phyloP scores from a whole-genome alignment of 2,329 filamentous ascomycete species.

The Tolypocladium album region DNA sequence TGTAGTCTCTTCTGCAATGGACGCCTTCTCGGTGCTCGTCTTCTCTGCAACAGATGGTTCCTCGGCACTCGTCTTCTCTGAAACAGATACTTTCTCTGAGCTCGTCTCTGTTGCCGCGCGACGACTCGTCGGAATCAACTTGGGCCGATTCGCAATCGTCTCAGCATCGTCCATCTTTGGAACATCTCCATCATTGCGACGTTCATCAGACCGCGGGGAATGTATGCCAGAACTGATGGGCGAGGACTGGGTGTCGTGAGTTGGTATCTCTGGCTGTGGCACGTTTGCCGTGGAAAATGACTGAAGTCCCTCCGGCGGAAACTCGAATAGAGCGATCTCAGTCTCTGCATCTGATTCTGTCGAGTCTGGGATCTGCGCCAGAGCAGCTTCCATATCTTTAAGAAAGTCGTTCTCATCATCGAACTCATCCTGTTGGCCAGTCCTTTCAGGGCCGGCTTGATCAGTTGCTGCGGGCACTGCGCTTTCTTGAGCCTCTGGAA shows the following conservation, averaged over 20 bases:
- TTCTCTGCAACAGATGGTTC: not conserved
- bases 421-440: not conserved
- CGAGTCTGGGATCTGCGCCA: not conserved
- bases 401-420: not conserved
- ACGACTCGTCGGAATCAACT: not conserved
- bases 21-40: not conserved
- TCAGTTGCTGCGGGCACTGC: no score
- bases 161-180: conserved; percentile 1
- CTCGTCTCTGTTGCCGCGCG: not conserved
- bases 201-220: not conserved
- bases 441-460: not conserved
- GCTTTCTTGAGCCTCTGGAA: not conserved
- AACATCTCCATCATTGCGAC: not conserved
- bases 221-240: not conserved
- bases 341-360: not conserved
- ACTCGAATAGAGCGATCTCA: not conserved
- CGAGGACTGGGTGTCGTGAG: not conserved
- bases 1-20: not conserved
- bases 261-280: not conserved
- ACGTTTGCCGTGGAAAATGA: not conserved
- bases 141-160: conserved; percentile 1
- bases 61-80: not conserved
- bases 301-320: not conserved
- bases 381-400: not conserved
- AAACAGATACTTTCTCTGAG: no score